These are phyloP conservation scores for Coniosporium apollinis DNA, from an alignment of 495 filamentous ascomycete genomes.

Conservation along the genomic window DNA sequence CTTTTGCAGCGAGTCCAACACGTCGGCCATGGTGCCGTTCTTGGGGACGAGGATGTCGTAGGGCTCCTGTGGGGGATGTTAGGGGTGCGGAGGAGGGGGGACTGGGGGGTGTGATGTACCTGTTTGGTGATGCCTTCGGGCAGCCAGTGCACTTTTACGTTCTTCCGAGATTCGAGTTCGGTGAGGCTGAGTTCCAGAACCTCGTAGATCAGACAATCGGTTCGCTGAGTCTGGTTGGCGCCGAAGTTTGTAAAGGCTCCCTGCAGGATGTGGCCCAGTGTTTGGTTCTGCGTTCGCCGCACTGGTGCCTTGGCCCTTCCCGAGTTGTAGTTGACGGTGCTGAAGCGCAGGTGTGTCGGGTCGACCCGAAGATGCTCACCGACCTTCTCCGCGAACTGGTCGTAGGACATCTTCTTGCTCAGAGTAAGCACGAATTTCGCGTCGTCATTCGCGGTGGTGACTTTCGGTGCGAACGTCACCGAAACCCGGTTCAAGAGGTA, in stretches of 20 bases:
- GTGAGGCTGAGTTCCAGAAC: slow-evolving; percentile 83
- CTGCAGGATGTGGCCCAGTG: slow-evolving; percentile 53
- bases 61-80: slow-evolving; percentile 40
- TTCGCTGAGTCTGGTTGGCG: slow-evolving; percentile 45
- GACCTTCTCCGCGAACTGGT: slow-evolving; percentile 73
- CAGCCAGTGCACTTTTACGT: slow-evolving; percentile 62
- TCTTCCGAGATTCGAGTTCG: slow-evolving; percentile 82
- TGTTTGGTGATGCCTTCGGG: slow-evolving; percentile 85
- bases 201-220: slow-evolving; percentile 76
- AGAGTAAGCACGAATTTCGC: slow-evolving; percentile 56
- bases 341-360: slow-evolving; percentile 78
- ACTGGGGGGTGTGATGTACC: slow-evolving; percentile 36
- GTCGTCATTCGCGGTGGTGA: slow-evolving; percentile 26
- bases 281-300: slow-evolving; percentile 50
- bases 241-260: no score
- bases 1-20: slow-evolving; percentile 55
- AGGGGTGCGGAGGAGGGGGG: no score
- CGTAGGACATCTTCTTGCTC: slow-evolving; percentile 79
- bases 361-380: slow-evolving; percentile 63
- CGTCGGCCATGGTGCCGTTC: slow-evolving; percentile 57
- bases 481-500: slow-evolving; percentile 70
- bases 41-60: slow-evolving; percentile 74
- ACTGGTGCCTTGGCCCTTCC: slow-evolving; percentile 60
- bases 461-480: slow-evolving; percentile 48
- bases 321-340: slow-evolving; percentile 55